Percentiles rank a stretch among this genome's conserved stretches.
Evolutionary conservation across 163 green algal species (phyloP).

Genomic region (Scenedesmus sp.): DNA sequence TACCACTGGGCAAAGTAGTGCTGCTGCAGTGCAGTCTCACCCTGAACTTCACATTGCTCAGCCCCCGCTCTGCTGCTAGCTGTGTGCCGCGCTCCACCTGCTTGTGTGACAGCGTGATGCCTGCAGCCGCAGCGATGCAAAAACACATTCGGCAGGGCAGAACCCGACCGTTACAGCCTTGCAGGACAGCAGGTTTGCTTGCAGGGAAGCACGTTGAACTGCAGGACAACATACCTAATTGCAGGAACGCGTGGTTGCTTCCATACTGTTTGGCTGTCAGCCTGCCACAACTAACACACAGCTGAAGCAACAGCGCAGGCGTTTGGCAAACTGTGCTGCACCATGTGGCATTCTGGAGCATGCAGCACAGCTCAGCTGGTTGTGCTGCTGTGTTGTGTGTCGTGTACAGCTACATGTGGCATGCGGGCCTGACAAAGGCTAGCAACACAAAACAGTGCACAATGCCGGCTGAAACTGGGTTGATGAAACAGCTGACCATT

Average conservation of each 20-base stretch:
- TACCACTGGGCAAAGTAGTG: background rate
- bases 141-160: background rate
- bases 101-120: constrained; percentile 93
- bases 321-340: no score
- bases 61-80: constrained; percentile 84
- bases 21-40: constrained; percentile 42
- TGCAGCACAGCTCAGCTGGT: no score
- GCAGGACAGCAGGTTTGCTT: background rate
- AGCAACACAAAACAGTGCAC: no score
- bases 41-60: constrained; percentile 89
- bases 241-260: background rate
- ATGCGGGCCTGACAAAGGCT: no score
- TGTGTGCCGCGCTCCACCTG: constrained; percentile 91
- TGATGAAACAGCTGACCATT: no score
- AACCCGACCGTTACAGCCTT: background rate
- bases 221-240: no score
- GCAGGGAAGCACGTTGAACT: background rate
- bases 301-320: background rate
- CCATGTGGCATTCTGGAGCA: no score
- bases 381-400: no score
- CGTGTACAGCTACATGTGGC: no score
- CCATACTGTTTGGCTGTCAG: background rate
- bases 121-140: constrained; percentile 63
- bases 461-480: no score
- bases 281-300: background rate